Evolutionary conservation across 1,284 basidiomycete genomes (phyloP).

Genomic region (Ustilago esculenta): DNA sequence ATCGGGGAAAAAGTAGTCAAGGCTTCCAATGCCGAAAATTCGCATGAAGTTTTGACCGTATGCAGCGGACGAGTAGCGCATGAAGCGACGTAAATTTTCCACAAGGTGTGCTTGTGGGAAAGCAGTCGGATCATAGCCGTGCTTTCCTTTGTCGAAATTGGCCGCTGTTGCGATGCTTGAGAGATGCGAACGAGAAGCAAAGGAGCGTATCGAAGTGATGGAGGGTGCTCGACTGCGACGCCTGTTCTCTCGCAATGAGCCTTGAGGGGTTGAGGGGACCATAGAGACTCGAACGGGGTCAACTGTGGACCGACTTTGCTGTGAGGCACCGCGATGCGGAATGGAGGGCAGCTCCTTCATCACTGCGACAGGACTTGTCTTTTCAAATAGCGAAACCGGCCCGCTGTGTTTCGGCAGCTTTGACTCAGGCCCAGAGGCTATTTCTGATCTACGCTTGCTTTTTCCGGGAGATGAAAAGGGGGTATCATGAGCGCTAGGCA

Average conservation of each 20-base stretch:
- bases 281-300: conserved; percentile 2
- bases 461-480: conserved; percentile 12
- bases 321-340: conserved; percentile 31
- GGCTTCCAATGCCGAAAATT: conserved; percentile 69
- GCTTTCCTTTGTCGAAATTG: conserved; percentile 24
- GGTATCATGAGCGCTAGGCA: neutral
- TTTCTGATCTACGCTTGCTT: conserved; percentile 7
- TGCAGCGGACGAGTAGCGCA: conserved; percentile 68
- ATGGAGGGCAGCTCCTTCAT: conserved; percentile 32
- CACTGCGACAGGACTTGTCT: conserved; percentile 3
- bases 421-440: neutral
- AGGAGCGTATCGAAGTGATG: conserved; percentile 53
- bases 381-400: neutral
- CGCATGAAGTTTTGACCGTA: conserved; percentile 68
- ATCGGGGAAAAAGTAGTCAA: conserved; percentile 69
- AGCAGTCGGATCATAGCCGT: conserved; percentile 17
- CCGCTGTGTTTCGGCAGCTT: conserved; percentile 14
- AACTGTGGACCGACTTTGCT: conserved; percentile 7
- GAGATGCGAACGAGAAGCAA: conserved; percentile 47
- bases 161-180: conserved; percentile 29
- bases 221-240: conserved; percentile 49
- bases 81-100: conserved; percentile 70
- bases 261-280: conserved; percentile 20
- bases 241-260: conserved; percentile 28
- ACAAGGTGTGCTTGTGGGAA: conserved; percentile 69